Evolutionary conservation across 2,329 filamentous ascomycete species (phyloP).

Genomic region (Xylariaceae sp.): DNA sequence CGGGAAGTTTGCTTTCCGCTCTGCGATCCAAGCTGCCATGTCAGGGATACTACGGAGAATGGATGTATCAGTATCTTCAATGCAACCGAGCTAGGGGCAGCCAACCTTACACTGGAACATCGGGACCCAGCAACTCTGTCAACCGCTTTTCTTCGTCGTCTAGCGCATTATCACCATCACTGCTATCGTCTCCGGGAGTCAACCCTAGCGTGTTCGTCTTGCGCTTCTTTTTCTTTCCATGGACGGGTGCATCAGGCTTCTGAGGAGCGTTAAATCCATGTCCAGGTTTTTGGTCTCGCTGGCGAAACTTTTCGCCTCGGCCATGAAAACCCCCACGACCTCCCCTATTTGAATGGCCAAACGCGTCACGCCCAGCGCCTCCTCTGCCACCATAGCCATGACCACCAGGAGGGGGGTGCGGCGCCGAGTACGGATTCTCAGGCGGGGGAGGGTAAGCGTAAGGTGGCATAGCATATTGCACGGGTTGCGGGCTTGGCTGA

Average conservation of each 20-base stretch:
- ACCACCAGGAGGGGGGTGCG: conserved; percentile 30
- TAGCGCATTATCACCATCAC: conserved; percentile 60
- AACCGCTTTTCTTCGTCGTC: conserved; percentile 63
- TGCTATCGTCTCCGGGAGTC: conserved; percentile 53
- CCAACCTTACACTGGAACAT: conserved; percentile 48
- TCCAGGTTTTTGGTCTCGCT: conserved; percentile 29
- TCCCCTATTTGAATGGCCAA: conserved; percentile 27
- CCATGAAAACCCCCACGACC: conserved; percentile 37
- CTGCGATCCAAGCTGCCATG: conserved; percentile 72
- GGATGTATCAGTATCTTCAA: conserved; percentile 10
- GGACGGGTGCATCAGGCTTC: conserved; percentile 46
- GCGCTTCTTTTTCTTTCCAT: conserved; percentile 62
- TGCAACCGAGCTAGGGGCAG: conserved; percentile 1
- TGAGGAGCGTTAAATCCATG: conserved; percentile 37
- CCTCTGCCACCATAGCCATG: conserved; percentile 12
- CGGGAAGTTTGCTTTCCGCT: conserved; percentile 74
- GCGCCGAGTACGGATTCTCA: conserved; percentile 31
- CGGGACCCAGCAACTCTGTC: conserved; percentile 49
- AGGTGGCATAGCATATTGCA: conserved; percentile 27
- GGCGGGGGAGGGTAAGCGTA: conserved; percentile 37
- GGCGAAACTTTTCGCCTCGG: conserved; percentile 36
- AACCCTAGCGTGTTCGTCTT: conserved; percentile 68
- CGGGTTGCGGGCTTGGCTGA: conserved; percentile 35
- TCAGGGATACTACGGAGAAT: conserved; percentile 54
- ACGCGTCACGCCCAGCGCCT: conserved; percentile 16